Base-by-base conservation (phyloP, 2,329 filamentous ascomycete genomes). In the Hypoxylon sp. region DNA sequence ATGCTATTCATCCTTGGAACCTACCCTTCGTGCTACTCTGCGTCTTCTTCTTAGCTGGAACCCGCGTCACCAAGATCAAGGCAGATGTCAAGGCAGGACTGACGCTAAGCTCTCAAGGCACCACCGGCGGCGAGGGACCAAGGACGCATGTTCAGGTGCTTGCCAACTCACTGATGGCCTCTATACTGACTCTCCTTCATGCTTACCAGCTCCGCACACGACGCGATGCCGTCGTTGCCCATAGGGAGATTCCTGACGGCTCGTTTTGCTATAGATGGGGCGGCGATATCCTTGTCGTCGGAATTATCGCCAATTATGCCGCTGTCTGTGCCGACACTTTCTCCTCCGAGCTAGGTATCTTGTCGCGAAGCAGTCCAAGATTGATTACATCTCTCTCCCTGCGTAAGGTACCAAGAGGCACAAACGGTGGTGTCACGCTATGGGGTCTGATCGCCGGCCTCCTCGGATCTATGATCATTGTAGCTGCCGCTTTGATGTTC, bases 301-400 rank as follows among this genome's bases (percentile, higher is more conserved):
- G 90, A 11, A 90, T 92, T 72, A 88, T 92, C 72, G 89, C 89
- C 46, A 95, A 97, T 82, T 99, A 99, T 77, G 95, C 94, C 27
- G 93, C 93, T 54, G 94, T 97, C 8, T 90, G 94, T 20, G 93
- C 95, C 55, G 96, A 99, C 79, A 99, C 96, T 0, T 96, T 98
- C 79, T 95, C 92, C 64, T 97, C 94, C 10, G 96, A 99, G 82
- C 89, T 99, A 20, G 96, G 96, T 13, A 99, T 99, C 63, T 85
- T 99, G 11, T 92, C 95, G 6, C 88, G 86, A 66, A 86, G 86
- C 25, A 83, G 88, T 49, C 96, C 96, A 7, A 90, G 95, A 37
- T 88, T 99, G 40, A 95, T 99, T 77, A 98, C 94, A 3, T 95
- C 92, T 13, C 89, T 87, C 14, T 89, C 82, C 3, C 86, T 96